Evolutionary conservation across 1,284 basidiomycete species (phyloP), one percentile per base, ranked within the genome.

Genomic region (Ganoderma lingzhi): DNA sequence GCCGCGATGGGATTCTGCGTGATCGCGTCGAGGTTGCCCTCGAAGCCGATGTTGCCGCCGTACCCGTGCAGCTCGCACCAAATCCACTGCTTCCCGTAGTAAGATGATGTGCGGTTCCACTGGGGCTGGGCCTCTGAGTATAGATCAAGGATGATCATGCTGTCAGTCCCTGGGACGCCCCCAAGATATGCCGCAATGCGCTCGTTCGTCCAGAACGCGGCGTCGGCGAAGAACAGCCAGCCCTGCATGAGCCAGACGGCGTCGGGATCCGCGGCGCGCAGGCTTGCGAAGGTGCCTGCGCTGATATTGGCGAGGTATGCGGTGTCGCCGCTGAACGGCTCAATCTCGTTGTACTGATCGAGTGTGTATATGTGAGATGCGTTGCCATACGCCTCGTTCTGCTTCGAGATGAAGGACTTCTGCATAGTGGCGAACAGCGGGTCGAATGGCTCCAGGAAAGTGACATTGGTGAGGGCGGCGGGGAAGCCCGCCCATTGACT

Each of bases 261-360:
- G 37, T 82, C 71, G 2, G 82, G 78, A 62, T 85, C 84, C 6
- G 80, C 81, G 6, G 78, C 79, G 3, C 79, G 80, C 58, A 85
- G 74, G 60, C 80, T 81, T 10, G 78, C 74, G 42, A 83, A 79
- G 0, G 83, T 85, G 61, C 67, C 76, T 6, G 78, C 75, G 3
- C 82, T 75, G 65, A 83, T 76, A 63, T 75, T 77, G 28, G 73
- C 65, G 10, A 85, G 78, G 76, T 85, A 85, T 8, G 75, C 76
- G 0, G 73, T 51, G 66, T 82, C 76, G n/a, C 77, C 75, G 68
- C 78, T 82, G 67, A 78, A 79, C 0, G 84, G 84, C 51, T 79
- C 69, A 69, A 82, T 82, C 76, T 85, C 84, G 75, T 83, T 85
- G 77, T 84, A 85, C 68, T 84, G 83, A 71, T 85, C 84, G 44